Percentiles rank a stretch among this genome's conserved stretches.
These are phyloP conservation scores for Stagonosporopsis rhizophila DNA, from an alignment of 2,329 filamentous ascomycete species.

Conservation along the genomic window DNA sequence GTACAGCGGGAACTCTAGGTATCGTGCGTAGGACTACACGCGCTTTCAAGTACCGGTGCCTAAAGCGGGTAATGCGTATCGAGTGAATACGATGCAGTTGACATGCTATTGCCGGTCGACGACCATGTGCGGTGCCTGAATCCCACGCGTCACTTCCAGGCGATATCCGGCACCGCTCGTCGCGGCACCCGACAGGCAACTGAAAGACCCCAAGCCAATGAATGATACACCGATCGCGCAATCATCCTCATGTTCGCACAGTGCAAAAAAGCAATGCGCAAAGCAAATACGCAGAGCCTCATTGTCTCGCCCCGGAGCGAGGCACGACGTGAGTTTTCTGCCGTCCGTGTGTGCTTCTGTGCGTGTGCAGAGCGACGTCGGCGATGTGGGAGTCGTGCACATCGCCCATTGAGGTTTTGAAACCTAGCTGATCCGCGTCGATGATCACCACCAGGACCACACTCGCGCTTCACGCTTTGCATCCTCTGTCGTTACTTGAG, in stretches of 20 bases:
- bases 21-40: background rate
- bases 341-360: background rate
- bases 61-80: background rate
- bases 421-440: background rate
- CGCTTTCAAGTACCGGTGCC: background rate
- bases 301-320: background rate
- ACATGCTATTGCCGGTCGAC: background rate
- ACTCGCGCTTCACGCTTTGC: background rate
- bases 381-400: background rate
- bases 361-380: background rate
- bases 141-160: background rate
- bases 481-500: too few relatives aligned
- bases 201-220: background rate
- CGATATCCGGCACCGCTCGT: too few relatives aligned
- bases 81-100: too few relatives aligned
- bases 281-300: background rate
- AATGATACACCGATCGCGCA: background rate
- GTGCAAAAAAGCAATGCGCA: background rate
- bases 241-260: too few relatives aligned
- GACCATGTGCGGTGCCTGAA: background rate
- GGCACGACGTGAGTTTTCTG: background rate
- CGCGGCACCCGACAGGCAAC: too few relatives aligned
- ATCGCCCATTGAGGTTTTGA: background rate
- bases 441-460: background rate
- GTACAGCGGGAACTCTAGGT: too few relatives aligned